Evolutionary conservation across 495 filamentous ascomycete genomes (phyloP).

Genomic region (Trichoderma gamsii): DNA sequence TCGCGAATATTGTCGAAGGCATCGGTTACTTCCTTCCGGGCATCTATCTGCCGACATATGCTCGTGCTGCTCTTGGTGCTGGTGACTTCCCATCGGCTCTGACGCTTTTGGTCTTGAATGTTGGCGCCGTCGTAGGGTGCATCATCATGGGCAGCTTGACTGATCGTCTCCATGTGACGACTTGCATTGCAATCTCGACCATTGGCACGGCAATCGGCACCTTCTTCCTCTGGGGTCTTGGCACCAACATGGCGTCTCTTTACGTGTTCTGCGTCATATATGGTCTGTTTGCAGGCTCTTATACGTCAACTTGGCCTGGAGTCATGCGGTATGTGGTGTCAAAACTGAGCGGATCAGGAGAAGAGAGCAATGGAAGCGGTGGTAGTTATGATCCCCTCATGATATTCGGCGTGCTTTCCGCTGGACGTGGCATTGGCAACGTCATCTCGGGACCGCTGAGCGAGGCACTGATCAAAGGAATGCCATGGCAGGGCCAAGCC

Average conservation of each 20-base stretch:
- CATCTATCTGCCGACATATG: conserved; percentile 61
- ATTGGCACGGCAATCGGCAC: conserved; percentile 52
- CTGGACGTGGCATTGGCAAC: conserved; percentile 61
- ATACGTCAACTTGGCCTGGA: conserved; percentile 54
- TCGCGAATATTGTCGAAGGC: conserved; percentile 53
- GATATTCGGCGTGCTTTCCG: conserved; percentile 57
- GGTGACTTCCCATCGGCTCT: conserved; percentile 42
- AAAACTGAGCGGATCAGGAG: conserved; percentile 25
- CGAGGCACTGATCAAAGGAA: conserved; percentile 42
- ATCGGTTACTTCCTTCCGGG: conserved; percentile 62
- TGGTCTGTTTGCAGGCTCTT: conserved; percentile 52
- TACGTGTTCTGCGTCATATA: conserved; percentile 60
- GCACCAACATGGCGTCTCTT: conserved; percentile 49
- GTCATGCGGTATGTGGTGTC: conserved; percentile 48
- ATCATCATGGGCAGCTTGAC: conserved; percentile 54
- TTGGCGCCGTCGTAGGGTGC: conserved; percentile 50
- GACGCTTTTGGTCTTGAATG: conserved; percentile 52
- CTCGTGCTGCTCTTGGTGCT: conserved; percentile 39
- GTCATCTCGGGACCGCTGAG: conserved; percentile 57
- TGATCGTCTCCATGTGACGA: conserved; percentile 55
- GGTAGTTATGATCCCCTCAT: conserved; percentile 33
- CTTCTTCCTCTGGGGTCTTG: conserved; percentile 63
- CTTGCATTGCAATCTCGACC: conserved; percentile 53
- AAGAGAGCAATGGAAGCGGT: neutral
- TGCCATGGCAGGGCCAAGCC: conserved; percentile 31